A percentile compares a stretch with the other conserved stretches of the same genome.
Evolutionary conservation across 257 asterid species (phyloP).

Genomic region (Nicotiana paniculata): DNA sequence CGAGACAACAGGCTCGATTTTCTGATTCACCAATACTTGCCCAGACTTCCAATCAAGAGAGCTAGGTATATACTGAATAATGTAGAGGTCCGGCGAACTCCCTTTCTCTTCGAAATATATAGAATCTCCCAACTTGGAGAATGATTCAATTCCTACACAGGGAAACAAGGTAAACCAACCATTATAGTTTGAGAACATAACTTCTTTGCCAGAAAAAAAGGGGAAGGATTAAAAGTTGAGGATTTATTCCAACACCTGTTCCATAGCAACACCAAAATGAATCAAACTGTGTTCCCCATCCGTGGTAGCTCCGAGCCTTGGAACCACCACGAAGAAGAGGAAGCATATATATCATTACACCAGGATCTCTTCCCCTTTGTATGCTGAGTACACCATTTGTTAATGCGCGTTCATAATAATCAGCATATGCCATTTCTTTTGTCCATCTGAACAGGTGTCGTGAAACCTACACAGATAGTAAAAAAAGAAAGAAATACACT

Average conservation of each 20-base stretch:
- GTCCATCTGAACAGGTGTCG: conserved; percentile 86
- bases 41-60: conserved; percentile 59
- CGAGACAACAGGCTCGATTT: conserved; percentile 48
- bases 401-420: conserved; percentile 79
- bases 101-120: conserved; percentile 84
- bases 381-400: conserved; percentile 87
- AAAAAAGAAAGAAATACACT: background rate
- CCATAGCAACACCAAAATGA: conserved; percentile 98
- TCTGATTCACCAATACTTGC: conserved; percentile 34
- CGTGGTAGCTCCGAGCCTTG: conserved; percentile 66
- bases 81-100: conserved; percentile 44
- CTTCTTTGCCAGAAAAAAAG: background rate
- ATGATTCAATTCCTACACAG: conserved; percentile 66
- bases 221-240: background rate
- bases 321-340: conserved; percentile 70
- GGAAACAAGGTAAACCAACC: background rate
- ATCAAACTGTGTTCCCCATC: conserved; percentile 69
- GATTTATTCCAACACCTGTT: conserved; percentile 42
- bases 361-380: conserved; percentile 89
- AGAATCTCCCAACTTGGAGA: conserved; percentile 89
- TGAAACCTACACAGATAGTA: conserved; percentile 50
- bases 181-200: background rate
- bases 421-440: conserved; percentile 80
- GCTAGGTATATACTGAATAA: conserved; percentile 78
- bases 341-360: conserved; percentile 89